These are phyloP conservation scores for Posidonia australis DNA, from an alignment of 106 monocot species.

Conservation along the genomic window DNA sequence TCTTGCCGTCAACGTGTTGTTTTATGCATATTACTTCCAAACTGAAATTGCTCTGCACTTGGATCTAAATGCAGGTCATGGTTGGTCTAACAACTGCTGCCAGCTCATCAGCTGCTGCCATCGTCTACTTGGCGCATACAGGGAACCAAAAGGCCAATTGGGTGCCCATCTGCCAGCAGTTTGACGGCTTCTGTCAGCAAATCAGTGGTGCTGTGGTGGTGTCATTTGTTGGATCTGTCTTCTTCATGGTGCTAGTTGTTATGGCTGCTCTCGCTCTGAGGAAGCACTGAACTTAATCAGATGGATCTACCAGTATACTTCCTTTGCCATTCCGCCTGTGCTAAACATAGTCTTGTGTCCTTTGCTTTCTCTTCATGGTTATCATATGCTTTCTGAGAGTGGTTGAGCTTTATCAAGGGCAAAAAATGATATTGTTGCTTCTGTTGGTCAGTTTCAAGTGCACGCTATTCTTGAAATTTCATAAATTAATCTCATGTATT, in stretches of 20 bases:
- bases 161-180: constrained; percentile 60
- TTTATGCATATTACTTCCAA: not conserved
- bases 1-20: no score
- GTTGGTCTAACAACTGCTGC: constrained; percentile 39
- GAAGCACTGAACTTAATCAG: constrained; percentile 10
- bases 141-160: constrained; percentile 59
- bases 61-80: constrained; percentile 36
- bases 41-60: not conserved
- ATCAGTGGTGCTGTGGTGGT: constrained; percentile 50
- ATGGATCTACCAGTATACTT: no score
- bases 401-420: no score
- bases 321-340: no score
- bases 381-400: no score
- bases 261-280: constrained; percentile 40
- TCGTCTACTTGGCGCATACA: constrained; percentile 50
- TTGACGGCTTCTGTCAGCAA: constrained; percentile 52
- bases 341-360: no score
- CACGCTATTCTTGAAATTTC: no score
- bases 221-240: constrained; percentile 33
- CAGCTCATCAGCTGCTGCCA: constrained; percentile 44
- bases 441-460: no score
- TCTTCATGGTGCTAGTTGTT: constrained; percentile 42
- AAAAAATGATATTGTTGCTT: no score
- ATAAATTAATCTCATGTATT: no score
- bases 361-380: no score